Conservation (phyloP, 2,329 filamentous ascomycete genomes). For the Sporothrix humicola region DNA sequence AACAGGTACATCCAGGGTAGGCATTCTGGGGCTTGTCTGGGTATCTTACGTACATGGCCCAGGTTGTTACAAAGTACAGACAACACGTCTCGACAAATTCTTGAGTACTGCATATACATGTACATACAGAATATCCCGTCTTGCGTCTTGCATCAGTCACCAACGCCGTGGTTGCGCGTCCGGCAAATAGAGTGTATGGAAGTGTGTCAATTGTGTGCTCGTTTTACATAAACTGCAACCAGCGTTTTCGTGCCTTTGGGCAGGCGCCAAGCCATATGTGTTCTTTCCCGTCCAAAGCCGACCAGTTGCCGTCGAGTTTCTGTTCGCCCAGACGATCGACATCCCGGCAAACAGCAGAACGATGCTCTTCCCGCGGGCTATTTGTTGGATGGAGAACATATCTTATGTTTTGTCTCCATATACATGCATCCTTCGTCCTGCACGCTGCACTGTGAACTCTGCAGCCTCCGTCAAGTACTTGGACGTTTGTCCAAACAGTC, state of each 20-base stretch:
- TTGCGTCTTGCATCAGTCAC: constrained; percentile 17
- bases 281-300: not conserved
- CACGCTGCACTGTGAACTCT: not conserved
- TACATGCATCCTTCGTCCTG: not conserved
- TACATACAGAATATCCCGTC: too few species aligned
- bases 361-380: not conserved
- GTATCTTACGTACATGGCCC: too few species aligned
- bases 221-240: constrained; percentile 22
- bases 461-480: not conserved
- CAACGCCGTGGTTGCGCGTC: constrained; percentile 21
- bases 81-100: not conserved
- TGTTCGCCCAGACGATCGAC: not conserved
- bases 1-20: not conserved
- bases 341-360: not conserved
- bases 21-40: too few species aligned
- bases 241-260: constrained; percentile 10
- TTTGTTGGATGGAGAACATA: not conserved
- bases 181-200: constrained; percentile 24
- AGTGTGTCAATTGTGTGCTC: constrained; percentile 12
- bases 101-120: not conserved
- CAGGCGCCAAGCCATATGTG: not conserved
- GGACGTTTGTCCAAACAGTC: too few species aligned
- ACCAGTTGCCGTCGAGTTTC: not conserved
- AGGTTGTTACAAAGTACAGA: too few species aligned
- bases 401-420: not conserved